These are phyloP conservation scores for Melaleuca quinquenervia DNA, from an alignment of 345 rosid genomes.

Conservation along the genomic window DNA sequence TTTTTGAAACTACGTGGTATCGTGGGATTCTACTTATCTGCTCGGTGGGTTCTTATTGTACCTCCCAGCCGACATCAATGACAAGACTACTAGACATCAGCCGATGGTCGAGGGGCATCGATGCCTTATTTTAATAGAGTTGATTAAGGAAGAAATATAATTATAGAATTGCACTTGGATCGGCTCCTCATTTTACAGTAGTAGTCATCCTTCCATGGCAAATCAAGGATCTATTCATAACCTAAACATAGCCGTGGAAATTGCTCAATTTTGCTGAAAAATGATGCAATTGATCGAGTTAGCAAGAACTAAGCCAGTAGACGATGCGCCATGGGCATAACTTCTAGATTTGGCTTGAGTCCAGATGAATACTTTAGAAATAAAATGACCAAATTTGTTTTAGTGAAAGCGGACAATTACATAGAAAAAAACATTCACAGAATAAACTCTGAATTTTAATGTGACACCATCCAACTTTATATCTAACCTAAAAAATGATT, in stretches of 20 bases:
- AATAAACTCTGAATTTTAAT: too few species aligned
- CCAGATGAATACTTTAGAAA: too few species aligned
- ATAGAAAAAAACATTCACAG: neutral
- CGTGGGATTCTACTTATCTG: too few species aligned
- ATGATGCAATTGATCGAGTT: neutral
- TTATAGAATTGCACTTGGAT: rapidly evolving
- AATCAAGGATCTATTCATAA: too few species aligned
- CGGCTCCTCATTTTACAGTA: rapidly evolving
- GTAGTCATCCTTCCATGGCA: neutral
- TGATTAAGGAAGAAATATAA: neutral
- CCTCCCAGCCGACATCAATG: neutral
- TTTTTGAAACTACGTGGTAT: too few species aligned
- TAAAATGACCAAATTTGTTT: too few species aligned
- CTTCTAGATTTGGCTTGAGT: rapidly evolving
- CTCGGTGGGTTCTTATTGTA: neutral
- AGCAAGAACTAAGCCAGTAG: neutral
- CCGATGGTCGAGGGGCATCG: neutral
- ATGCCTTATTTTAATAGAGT: rapidly evolving
- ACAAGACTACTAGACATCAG: too few species aligned
- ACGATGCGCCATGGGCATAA: rapidly evolving
- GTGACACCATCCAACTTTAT: neutral
- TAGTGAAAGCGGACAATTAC: neutral
- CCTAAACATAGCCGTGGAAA: too few species aligned
- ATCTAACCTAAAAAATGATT: too few species aligned
- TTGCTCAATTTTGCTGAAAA: too few species aligned